Conservation (phyloP, 352 stramenopile genomes). For the Pelagophyceae sp. region DNA sequence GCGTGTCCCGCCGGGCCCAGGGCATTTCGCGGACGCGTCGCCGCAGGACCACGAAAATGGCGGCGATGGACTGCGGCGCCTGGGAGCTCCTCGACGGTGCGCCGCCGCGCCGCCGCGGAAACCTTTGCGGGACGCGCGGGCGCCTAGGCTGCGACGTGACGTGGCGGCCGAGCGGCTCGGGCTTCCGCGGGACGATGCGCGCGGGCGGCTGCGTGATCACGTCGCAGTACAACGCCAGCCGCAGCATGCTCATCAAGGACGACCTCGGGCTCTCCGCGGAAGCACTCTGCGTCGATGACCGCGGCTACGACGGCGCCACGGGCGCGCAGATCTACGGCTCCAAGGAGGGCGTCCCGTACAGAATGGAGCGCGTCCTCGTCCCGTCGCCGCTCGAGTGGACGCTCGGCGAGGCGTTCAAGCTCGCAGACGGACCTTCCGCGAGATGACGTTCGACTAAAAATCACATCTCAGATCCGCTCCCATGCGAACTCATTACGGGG, state of each 20-base stretch:
- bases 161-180: background rate
- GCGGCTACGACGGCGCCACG: background rate
- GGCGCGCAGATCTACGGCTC: slow-evolving; percentile 4
- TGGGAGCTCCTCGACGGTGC: slow-evolving; percentile 11
- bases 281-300: slow-evolving; percentile 7
- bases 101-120: too few species aligned
- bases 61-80: background rate
- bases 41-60: too few species aligned
- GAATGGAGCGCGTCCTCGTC: background rate
- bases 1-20: too few species aligned
- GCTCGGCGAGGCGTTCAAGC: too few species aligned
- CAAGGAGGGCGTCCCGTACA: background rate
- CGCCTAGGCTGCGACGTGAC: slow-evolving; percentile 11
- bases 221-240: background rate
- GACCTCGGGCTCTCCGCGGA: background rate
- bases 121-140: too few species aligned
- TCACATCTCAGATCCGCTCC: too few species aligned
- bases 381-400: background rate
- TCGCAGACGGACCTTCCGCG: too few species aligned
- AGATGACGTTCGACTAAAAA: too few species aligned
- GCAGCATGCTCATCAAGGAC: background rate
- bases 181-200: background rate
- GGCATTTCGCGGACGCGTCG: too few species aligned
- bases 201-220: background rate
- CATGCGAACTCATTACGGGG: too few species aligned